Evolutionary conservation across 2,329 filamentous ascomycete species (phyloP).

Genomic region (Xylariaceae sp.): DNA sequence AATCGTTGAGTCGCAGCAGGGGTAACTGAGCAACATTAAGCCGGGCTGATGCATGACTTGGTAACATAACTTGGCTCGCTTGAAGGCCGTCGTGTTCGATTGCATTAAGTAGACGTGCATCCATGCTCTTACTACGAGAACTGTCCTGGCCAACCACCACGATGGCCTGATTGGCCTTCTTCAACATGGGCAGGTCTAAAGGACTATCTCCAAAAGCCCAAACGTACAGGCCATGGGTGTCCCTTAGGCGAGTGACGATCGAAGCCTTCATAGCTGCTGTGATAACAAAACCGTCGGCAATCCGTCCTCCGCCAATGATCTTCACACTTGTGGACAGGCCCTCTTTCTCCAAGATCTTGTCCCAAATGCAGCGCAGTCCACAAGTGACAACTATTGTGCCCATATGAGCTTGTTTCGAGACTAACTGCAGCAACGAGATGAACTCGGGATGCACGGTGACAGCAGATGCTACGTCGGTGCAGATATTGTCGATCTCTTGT

Average conservation of each 20-base stretch:
- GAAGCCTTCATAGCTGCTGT: slow-evolving; percentile 56
- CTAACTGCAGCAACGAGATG: slow-evolving; percentile 46
- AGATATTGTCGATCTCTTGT: slow-evolving; percentile 51
- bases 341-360: slow-evolving; percentile 54
- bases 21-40: slow-evolving; percentile 53
- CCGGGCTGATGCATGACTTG: slow-evolving; percentile 45
- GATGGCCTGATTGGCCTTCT: slow-evolving; percentile 56
- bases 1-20: slow-evolving; percentile 41
- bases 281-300: slow-evolving; percentile 56
- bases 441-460: slow-evolving; percentile 57
- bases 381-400: slow-evolving; percentile 60
- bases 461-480: slow-evolving; percentile 48
- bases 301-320: slow-evolving; percentile 59
- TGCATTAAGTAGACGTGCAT: slow-evolving; percentile 48
- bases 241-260: slow-evolving; percentile 50
- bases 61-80: slow-evolving; percentile 55
- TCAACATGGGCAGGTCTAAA: slow-evolving; percentile 64
- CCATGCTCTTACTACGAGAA: slow-evolving; percentile 59
- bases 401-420: slow-evolving; percentile 44
- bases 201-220: slow-evolving; percentile 67
- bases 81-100: slow-evolving; percentile 48
- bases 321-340: slow-evolving; percentile 50
- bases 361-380: slow-evolving; percentile 60
- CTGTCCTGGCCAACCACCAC: slow-evolving; percentile 59
- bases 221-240: slow-evolving; percentile 46